Percentiles rank a stretch among this genome's conserved stretches.
phyloP scores from a whole-genome alignment of 2,329 filamentous ascomycete species.

The Pseudogymnoascus sp. region DNA sequence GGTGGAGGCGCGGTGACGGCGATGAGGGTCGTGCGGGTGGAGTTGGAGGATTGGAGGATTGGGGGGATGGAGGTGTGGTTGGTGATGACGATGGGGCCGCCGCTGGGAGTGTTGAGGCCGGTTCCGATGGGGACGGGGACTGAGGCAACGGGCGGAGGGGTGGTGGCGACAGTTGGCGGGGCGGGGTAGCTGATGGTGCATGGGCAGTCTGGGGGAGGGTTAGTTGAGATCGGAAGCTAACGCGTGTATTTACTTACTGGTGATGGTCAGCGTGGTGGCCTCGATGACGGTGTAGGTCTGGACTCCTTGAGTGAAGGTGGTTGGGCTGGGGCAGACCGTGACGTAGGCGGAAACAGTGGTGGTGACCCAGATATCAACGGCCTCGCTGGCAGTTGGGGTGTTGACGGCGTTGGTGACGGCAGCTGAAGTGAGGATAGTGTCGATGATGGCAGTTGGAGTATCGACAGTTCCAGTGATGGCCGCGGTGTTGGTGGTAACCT shows the following conservation, averaged over 20 bases:
- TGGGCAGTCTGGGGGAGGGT: conserved; percentile 20
- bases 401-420: conserved; percentile 15
- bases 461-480: conserved; percentile 9
- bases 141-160: background rate
- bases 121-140: background rate
- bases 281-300: conserved; percentile 40
- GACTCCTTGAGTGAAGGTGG: conserved; percentile 34
- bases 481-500: background rate
- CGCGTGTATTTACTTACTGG: conserved; percentile 12
- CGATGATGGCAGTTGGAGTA: conserved; percentile 9
- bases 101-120: background rate
- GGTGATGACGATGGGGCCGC: background rate
- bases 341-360: conserved; percentile 34
- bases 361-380: conserved; percentile 1
- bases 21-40: conserved; percentile 12
- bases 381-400: background rate
- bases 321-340: conserved; percentile 43
- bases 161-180: background rate
- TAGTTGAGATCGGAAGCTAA: background rate
- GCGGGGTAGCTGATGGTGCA: conserved; percentile 28
- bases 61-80: background rate
- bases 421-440: conserved; percentile 15
- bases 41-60: background rate
- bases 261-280: conserved; percentile 38
- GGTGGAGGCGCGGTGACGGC: conserved; percentile 13